These are phyloP conservation scores for Volutella citrinella DNA, from an alignment of 2,329 filamentous ascomycete genomes.

Conservation along the genomic window DNA sequence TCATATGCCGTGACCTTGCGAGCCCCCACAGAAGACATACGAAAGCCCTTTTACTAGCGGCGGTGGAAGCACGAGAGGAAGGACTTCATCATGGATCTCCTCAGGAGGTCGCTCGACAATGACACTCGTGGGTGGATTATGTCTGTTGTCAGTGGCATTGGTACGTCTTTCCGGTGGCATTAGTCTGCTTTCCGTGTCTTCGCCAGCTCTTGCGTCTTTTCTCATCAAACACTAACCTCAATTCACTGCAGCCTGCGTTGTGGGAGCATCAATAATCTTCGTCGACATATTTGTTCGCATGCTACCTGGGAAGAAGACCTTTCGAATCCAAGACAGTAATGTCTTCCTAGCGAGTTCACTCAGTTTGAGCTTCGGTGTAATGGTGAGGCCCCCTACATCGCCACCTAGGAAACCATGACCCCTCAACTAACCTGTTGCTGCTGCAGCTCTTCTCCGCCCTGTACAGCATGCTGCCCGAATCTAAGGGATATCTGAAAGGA, in stretches of 20 bases:
- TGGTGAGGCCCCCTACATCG: slow-evolving; percentile 60
- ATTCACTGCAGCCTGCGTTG: slow-evolving; percentile 59
- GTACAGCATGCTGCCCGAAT: slow-evolving; percentile 88
- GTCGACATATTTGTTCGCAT: slow-evolving; percentile 74
- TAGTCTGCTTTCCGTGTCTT: too few relatives aligned
- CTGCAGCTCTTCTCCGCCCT: slow-evolving; percentile 82
- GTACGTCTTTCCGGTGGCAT: too few relatives aligned
- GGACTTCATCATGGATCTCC: slow-evolving; percentile 35
- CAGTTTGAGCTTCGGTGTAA: slow-evolving; percentile 91
- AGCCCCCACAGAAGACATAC: neutral
- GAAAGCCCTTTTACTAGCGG: neutral
- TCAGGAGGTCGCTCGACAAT: slow-evolving; percentile 54
- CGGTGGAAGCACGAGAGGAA: too few relatives aligned
- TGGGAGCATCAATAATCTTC: slow-evolving; percentile 82
- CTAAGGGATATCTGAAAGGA: slow-evolving; percentile 71
- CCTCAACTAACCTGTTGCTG: too few relatives aligned
- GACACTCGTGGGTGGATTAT: slow-evolving; percentile 94
- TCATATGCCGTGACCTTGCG: slow-evolving; percentile 4
- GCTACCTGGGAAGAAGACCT: slow-evolving; percentile 71
- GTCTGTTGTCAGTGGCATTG: slow-evolving; percentile 75
- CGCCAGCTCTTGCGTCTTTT: neutral
- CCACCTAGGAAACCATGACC: too few relatives aligned
- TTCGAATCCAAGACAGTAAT: slow-evolving; percentile 87
- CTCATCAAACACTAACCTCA: slow-evolving; percentile 1
- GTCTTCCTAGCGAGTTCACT: slow-evolving; percentile 82